phyloP scores from a whole-genome alignment of 495 filamentous ascomycete species.

The Evernia prunastri region DNA sequence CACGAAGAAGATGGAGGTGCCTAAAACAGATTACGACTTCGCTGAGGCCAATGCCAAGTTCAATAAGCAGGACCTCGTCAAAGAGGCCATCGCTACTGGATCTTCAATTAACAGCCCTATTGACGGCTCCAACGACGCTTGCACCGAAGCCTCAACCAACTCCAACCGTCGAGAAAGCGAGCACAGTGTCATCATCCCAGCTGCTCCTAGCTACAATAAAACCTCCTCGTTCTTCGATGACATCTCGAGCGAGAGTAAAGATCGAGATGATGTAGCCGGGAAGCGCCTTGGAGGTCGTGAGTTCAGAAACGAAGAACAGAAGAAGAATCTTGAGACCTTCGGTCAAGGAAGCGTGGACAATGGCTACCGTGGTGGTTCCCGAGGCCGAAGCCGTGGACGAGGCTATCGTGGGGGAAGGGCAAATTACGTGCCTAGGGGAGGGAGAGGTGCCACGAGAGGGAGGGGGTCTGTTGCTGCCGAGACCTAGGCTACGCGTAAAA shows the following conservation, averaged over 20 bases:
- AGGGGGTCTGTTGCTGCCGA: constrained; percentile 30
- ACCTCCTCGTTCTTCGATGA: constrained; percentile 90
- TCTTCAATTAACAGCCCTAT: constrained; percentile 56
- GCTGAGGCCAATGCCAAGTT: constrained; percentile 90
- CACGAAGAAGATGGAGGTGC: constrained; percentile 73
- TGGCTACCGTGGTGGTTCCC: constrained; percentile 67
- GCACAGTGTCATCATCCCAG: constrained; percentile 35
- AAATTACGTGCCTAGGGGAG: constrained; percentile 49
- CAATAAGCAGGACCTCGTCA: constrained; percentile 92
- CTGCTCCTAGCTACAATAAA: constrained; percentile 68
- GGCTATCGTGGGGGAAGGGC: constrained; percentile 52
- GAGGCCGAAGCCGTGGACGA: constrained; percentile 55
- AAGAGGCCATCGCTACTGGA: constrained; percentile 77
- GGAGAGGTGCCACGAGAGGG: constrained; percentile 37
- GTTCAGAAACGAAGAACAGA: constrained; percentile 87
- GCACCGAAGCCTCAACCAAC: constrained; percentile 29
- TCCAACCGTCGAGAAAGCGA: constrained; percentile 33
- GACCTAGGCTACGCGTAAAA: neutral
- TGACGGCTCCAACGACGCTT: constrained; percentile 32
- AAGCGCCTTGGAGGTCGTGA: constrained; percentile 73
- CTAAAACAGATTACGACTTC: constrained; percentile 88
- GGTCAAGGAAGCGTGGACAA: constrained; percentile 94
- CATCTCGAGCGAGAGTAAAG: constrained; percentile 86
- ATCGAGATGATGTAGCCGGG: constrained; percentile 58
- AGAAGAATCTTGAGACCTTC: constrained; percentile 96